A percentile compares a stretch with the other conserved stretches of the same genome.
These are phyloP conservation scores for Emergomyces africanus DNA, from an alignment of 2,329 filamentous ascomycete species.

Conservation along the genomic window DNA sequence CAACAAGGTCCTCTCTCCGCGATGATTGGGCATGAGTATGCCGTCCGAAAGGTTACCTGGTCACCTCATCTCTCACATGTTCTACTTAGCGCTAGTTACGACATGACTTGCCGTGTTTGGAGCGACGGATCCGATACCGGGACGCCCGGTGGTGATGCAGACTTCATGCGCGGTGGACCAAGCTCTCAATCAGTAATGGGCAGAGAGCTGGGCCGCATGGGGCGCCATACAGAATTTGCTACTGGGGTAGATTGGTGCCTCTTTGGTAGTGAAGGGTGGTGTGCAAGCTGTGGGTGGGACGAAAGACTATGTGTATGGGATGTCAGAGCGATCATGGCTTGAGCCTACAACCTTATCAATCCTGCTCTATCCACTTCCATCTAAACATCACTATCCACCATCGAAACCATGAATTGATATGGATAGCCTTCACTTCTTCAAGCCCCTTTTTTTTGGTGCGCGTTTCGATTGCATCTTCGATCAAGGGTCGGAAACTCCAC, in stretches of 20 bases:
- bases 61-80: slow-evolving; percentile 87
- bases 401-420: not conserved
- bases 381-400: too few species aligned
- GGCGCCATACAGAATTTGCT: slow-evolving; percentile 85
- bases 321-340: slow-evolving; percentile 51
- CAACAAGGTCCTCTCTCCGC: slow-evolving; percentile 57
- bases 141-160: slow-evolving; percentile 19
- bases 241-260: slow-evolving; percentile 97
- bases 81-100: slow-evolving; percentile 80
- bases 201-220: slow-evolving; percentile 73
- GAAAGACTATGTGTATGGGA: slow-evolving; percentile 89
- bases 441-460: not conserved
- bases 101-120: slow-evolving; percentile 96
- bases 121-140: slow-evolving; percentile 54
- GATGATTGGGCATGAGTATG: slow-evolving; percentile 80
- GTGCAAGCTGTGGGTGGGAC: slow-evolving; percentile 89
- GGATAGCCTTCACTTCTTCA: not conserved
- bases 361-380: not conserved
- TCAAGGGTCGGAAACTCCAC: not conserved
- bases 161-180: slow-evolving; percentile 28
- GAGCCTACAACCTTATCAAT: not conserved
- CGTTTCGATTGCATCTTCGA: not conserved
- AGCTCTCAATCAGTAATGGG: slow-evolving; percentile 39
- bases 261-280: slow-evolving; percentile 92
- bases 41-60: slow-evolving; percentile 75